Percentiles rank a stretch among this genome's conserved stretches.
These are phyloP conservation scores for Kuraishia hungarica DNA, from an alignment of 805 yeast genomes.

Conservation along the genomic window DNA sequence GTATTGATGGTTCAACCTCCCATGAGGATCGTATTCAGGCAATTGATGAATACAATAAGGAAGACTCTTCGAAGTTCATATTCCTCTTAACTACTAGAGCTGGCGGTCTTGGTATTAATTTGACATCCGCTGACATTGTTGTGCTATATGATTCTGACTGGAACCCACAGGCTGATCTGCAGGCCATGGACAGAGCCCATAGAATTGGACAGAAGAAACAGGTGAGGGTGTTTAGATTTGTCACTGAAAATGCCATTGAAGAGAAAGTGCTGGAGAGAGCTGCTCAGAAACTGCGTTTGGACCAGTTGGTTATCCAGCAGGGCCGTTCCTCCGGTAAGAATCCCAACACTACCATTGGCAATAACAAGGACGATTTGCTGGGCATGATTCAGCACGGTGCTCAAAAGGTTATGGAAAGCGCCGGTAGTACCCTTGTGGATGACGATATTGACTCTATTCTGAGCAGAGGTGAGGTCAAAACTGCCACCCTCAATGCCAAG, in stretches of 20 bases:
- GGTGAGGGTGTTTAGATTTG: constrained; percentile 68
- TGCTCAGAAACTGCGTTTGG: constrained; percentile 68
- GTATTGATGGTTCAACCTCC: constrained; percentile 80
- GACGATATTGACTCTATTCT: constrained; percentile 82
- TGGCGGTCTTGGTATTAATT: constrained; percentile 82
- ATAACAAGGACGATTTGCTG: constrained; percentile 72
- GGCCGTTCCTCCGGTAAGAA: constrained; percentile 41
- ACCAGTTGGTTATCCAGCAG: constrained; percentile 78
- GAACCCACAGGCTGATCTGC: constrained; percentile 87
- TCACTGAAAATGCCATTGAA: constrained; percentile 78
- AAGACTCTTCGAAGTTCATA: constrained; percentile 60
- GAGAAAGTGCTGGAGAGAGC: constrained; percentile 79
- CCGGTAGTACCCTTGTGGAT: constrained; percentile 22
- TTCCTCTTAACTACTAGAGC: constrained; percentile 78
- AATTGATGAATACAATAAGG: constrained; percentile 74
- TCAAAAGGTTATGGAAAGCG: constrained; percentile 64
- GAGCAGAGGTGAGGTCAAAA: constrained; percentile 72
- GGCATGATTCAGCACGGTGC: constrained; percentile 99
- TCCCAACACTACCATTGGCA: constrained; percentile 34
- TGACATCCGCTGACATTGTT: constrained; percentile 72
- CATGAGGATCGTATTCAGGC: constrained; percentile 69
- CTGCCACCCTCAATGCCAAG: constrained; percentile 69
- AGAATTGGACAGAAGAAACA: constrained; percentile 84
- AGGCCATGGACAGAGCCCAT: constrained; percentile 87
- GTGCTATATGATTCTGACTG: constrained; percentile 75